A percentile compares a stretch with the other conserved stretches of the same genome.
phyloP scores from a whole-genome alignment of 2,329 filamentous ascomycete species.

The Alternaria viburni region DNA sequence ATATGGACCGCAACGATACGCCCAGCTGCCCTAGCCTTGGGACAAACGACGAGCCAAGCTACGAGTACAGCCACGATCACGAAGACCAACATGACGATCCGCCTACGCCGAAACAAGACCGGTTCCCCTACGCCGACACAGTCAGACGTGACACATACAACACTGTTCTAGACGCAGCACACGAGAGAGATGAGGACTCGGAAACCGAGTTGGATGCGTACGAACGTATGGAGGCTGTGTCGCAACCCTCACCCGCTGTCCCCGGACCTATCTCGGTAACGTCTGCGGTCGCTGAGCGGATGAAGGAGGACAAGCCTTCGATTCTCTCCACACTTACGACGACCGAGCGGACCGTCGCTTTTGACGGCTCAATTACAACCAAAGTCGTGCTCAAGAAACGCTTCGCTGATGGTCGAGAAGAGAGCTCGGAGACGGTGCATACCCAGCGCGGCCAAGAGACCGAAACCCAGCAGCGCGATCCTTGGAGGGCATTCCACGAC shows the following conservation, averaged over 20 bases:
- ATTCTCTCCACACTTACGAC: conserved; percentile 64
- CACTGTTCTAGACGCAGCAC: neutral
- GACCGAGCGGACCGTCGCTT: conserved; percentile 60
- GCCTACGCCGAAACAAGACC: conserved; percentile 32
- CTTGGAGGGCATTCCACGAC: conserved; percentile 20
- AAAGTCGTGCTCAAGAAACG: conserved; percentile 64
- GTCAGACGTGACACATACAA: neutral
- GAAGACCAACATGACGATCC: conserved; percentile 44
- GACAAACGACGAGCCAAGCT: conserved; percentile 39
- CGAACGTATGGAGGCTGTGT: conserved; percentile 49
- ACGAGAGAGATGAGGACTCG: conserved; percentile 1
- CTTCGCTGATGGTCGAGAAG: conserved; percentile 66
- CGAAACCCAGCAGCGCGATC: conserved; percentile 6
- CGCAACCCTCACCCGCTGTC: neutral
- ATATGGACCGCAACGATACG: neutral
- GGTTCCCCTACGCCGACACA: conserved; percentile 1
- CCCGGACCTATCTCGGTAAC: conserved; percentile 10
- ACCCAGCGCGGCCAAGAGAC: conserved; percentile 42
- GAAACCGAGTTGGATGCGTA: conserved; percentile 62
- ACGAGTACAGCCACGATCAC: conserved; percentile 42
- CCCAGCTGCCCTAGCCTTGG: neutral
- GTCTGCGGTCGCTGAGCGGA: conserved; percentile 13
- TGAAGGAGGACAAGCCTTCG: conserved; percentile 25
- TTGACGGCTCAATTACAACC: conserved; percentile 65
- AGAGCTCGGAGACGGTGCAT: conserved; percentile 63